phyloP scores from a whole-genome alignment of 768 basidiomycete species.

The Mrakia frigida region DNA sequence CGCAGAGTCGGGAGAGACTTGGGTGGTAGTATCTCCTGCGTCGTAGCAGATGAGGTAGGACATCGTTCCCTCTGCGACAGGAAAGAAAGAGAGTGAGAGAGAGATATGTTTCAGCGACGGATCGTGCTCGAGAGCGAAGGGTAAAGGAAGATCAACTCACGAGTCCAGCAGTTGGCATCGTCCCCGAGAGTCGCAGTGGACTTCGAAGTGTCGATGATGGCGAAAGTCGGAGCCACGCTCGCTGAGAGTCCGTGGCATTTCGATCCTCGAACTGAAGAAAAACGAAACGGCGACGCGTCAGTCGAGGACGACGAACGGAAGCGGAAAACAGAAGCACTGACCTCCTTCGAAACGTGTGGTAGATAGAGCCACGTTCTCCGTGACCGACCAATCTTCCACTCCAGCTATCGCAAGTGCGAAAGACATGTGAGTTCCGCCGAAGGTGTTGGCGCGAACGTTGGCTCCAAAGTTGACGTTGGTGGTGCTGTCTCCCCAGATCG shows the following conservation, averaged over 20 bases:
- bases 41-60: conserved; percentile 8
- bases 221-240: conserved; percentile 1
- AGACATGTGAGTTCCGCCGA: not conserved
- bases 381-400: not conserved
- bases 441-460: not conserved
- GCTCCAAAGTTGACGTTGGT: not conserved
- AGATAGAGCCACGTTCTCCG: not conserved
- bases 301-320: not conserved
- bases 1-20: not conserved
- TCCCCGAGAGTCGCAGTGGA: not conserved
- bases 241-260: not conserved
- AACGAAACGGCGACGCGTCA: not conserved
- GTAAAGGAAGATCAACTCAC: not conserved
- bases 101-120: not conserved
- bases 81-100: not conserved
- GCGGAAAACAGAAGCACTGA: not conserved
- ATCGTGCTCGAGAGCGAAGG: not conserved
- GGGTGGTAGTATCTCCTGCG: not conserved
- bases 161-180: conserved; percentile 16
- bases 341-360: not conserved
- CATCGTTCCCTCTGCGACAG: not conserved
- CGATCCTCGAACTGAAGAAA: not conserved
- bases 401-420: conserved; percentile 15
- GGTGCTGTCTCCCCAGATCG: not conserved
- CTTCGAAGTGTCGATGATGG: not conserved